phyloP scores from a whole-genome alignment of 768 basidiomycete species.

The Sarcodon aspratus region DNA sequence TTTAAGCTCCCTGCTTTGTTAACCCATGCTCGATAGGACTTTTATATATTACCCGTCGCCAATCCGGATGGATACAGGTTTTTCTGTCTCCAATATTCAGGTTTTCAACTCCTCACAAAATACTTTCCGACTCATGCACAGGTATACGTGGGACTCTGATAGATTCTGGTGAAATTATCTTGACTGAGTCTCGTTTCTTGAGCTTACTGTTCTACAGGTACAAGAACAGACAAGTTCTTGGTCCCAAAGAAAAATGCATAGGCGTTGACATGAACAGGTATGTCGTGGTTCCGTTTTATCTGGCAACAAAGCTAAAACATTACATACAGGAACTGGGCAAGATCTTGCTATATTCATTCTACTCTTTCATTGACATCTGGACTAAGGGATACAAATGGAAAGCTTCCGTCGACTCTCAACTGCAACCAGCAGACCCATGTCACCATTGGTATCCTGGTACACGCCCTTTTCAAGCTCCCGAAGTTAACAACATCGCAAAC shows the following conservation, averaged over 20 bases:
- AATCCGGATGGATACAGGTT: constrained; percentile 60
- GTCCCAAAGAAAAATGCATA: constrained; percentile 36
- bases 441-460: constrained; percentile 69
- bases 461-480: constrained; percentile 64
- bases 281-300: neutral
- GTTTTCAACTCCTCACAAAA: too few relatives aligned
- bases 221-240: constrained; percentile 55
- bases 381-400: constrained; percentile 68
- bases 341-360: constrained; percentile 2
- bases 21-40: constrained; percentile 27
- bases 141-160: constrained; percentile 60
- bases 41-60: constrained; percentile 55
- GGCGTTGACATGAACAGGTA: constrained; percentile 77
- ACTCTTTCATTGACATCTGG: neutral
- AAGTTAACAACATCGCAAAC: constrained; percentile 65
- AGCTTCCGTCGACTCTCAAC: constrained; percentile 11
- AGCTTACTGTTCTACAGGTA: constrained; percentile 28
- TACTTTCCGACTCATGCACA: too few relatives aligned
- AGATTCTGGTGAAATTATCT: constrained; percentile 41
- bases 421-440: constrained; percentile 39
- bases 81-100: too few relatives aligned
- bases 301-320: neutral
- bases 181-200: neutral
- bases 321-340: constrained; percentile 48
- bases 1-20: neutral